Conservation (phyloP, 2,329 filamentous ascomycete species). For the Thielaviopsis musarum region DNA sequence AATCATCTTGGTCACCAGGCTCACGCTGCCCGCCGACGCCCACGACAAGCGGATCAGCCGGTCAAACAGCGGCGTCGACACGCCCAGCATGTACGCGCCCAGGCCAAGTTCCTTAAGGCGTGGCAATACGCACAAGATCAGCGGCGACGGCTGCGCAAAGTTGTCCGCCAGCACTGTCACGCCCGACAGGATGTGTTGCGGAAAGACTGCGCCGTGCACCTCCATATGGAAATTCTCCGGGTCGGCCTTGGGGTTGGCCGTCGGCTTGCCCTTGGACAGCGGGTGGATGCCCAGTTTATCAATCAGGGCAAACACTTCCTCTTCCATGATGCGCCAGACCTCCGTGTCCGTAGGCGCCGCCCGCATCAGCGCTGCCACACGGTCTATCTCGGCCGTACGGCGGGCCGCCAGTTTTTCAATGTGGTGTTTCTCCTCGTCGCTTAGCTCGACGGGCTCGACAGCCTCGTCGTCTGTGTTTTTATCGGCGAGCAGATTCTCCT, state of each 20-base stretch:
- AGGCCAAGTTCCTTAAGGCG: conserved; percentile 51
- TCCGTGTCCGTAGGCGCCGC: conserved; percentile 41
- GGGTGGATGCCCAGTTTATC: conserved; percentile 32
- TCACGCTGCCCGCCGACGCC: conserved; percentile 40
- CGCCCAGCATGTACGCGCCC: conserved; percentile 54
- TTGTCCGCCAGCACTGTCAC: conserved; percentile 38
- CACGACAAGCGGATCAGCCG: conserved; percentile 46
- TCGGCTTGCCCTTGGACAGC: not conserved
- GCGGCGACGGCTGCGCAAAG: conserved; percentile 40
- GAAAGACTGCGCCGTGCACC: conserved; percentile 47
- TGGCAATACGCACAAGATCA: conserved; percentile 45
- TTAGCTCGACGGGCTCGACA: not conserved
- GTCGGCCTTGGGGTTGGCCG: conserved; percentile 7
- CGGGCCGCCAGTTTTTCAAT: not conserved
- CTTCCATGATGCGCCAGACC: conserved; percentile 50
- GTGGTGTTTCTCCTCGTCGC: not conserved
- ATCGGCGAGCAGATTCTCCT: conserved; percentile 24
- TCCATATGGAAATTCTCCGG: conserved; percentile 27
- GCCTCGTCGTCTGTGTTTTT: conserved; percentile 14
- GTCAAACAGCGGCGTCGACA: conserved; percentile 53
- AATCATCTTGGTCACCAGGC: conserved; percentile 36
- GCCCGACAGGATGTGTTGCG: conserved; percentile 40
- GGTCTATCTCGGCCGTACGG: conserved; percentile 23
- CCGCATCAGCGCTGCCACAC: conserved; percentile 38
- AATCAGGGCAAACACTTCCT: conserved; percentile 47